Base-by-base conservation (phyloP, 768 basidiomycete species). In the Suillus subluteus region DNA sequence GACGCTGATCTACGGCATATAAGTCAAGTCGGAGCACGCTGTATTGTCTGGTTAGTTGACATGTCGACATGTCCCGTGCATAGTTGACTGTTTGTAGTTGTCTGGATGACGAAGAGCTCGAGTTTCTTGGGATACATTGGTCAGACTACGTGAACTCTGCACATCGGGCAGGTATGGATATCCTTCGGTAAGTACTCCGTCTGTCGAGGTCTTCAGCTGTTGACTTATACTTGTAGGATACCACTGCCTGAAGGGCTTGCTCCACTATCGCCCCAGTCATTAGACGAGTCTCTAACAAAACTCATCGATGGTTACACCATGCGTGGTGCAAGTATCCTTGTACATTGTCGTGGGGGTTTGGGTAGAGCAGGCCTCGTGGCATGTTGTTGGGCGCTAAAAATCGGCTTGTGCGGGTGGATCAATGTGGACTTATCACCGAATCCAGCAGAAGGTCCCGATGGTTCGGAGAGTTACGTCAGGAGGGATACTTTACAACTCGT, bases 301-400 rank as follows among this genome's bases (percentile, higher is more conserved):
- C 76, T 97, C 63, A 89, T 96, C 52, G 76, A 86, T 26, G 75
- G 76, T 5, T 97, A 97, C 73, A 91, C 95, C 0, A 81, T 96
- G 4, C 80, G 79, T 6, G 94, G 96, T 3, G 74, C 86, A 0
- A 83, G 87, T 11, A 84, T 96, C 11, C 84, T 97, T 13, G 91
- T 91, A 15, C 97, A 98, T 71, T 99, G 97, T 75, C 87, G 96
- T 21, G 96, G 96, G 18, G 97, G 97, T 4, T 91, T 99, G 8
- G 96, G 96, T 3, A 87, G 96, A 21, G 97, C 96, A 0, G 97
- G 96, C 1, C 83, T 98, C 32, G 83, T 98, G 55, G 96, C 95
- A 2, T 94, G 91, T 70, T 95, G 92, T 72, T 98, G 96, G 96
- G 84, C 93, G 75, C 83, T 97, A 66, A 94, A 93, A 76, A 88